A percentile compares a stretch with the other conserved stretches of the same genome.
phyloP scores from a whole-genome alignment of 805 yeast genomes.

The Schizosaccharomyces lindneri region DNA sequence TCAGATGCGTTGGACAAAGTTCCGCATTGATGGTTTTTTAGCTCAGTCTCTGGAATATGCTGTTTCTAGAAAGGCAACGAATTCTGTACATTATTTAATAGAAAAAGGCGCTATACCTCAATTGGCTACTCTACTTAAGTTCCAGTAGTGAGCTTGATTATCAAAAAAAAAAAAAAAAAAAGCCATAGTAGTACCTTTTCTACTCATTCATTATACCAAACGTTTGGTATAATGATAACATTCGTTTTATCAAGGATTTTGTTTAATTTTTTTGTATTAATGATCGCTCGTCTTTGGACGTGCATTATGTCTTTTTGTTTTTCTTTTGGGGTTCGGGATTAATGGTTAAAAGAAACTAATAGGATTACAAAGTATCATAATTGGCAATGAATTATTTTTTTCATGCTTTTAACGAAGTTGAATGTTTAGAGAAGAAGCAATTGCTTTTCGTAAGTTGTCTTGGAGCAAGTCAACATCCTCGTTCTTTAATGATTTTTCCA shows the following conservation, averaged over 20 bases:
- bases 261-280: no score
- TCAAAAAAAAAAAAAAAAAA: no score
- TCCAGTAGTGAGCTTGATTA: background rate
- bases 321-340: no score
- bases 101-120: background rate
- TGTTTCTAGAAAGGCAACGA: background rate
- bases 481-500: conserved; percentile 78
- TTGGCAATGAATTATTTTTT: background rate
- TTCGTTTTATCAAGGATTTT: no score
- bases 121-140: background rate
- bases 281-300: no score
- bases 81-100: background rate
- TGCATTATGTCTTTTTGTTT: no score
- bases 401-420: background rate
- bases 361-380: background rate
- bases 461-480: conserved; percentile 62
- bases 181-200: no score
- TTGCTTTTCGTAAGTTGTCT: conserved; percentile 20
- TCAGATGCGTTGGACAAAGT: background rate
- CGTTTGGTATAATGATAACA: no score
- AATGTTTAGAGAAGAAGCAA: background rate
- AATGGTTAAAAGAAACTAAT: no score
- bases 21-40: background rate
- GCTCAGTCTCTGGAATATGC: background rate
- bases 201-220: no score